phyloP scores from a whole-genome alignment of 768 basidiomycete species.

The Coprinopsis sp. region DNA sequence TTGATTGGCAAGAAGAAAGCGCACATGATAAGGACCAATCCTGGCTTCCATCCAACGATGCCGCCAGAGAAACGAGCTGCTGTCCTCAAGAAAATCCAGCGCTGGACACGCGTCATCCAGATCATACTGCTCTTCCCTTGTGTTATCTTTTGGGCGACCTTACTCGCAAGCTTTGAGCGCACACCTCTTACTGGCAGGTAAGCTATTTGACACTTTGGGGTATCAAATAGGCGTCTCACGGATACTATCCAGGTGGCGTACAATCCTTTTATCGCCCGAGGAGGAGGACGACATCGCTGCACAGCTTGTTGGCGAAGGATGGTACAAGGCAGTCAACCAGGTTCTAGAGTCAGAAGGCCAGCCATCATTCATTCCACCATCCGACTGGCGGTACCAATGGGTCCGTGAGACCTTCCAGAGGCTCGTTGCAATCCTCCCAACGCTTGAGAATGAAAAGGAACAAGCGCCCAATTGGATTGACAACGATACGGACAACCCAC shows the following conservation, averaged over 20 bases:
- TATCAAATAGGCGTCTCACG: neutral
- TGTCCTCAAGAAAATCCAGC: conserved; percentile 44
- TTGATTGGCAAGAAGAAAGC: conserved; percentile 54
- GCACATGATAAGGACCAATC: conserved; percentile 44
- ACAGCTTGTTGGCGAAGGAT: conserved; percentile 78
- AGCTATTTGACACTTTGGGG: conserved; percentile 28
- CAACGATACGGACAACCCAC: conserved; percentile 42
- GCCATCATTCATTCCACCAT: conserved; percentile 57
- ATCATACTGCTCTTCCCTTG: conserved; percentile 58
- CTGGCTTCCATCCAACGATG: conserved; percentile 48
- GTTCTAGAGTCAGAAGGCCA: conserved; percentile 67
- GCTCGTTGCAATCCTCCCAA: conserved; percentile 71
- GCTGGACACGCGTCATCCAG: conserved; percentile 46
- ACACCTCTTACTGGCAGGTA: conserved; percentile 86
- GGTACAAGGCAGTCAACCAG: conserved; percentile 79
- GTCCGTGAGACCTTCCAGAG: conserved; percentile 72
- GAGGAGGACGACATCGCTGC: conserved; percentile 88
- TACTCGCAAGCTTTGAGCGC: conserved; percentile 67
- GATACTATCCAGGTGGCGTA: conserved; percentile 58
- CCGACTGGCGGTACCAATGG: conserved; percentile 91
- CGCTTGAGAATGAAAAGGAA: conserved; percentile 56
- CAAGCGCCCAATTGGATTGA: conserved; percentile 54
- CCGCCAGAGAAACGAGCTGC: conserved; percentile 47
- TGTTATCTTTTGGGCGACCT: conserved; percentile 59
- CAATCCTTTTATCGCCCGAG: conserved; percentile 86